These are phyloP conservation scores for Lanzia echinophila DNA, from an alignment of 2,329 filamentous ascomycete genomes.

Conservation along the genomic window DNA sequence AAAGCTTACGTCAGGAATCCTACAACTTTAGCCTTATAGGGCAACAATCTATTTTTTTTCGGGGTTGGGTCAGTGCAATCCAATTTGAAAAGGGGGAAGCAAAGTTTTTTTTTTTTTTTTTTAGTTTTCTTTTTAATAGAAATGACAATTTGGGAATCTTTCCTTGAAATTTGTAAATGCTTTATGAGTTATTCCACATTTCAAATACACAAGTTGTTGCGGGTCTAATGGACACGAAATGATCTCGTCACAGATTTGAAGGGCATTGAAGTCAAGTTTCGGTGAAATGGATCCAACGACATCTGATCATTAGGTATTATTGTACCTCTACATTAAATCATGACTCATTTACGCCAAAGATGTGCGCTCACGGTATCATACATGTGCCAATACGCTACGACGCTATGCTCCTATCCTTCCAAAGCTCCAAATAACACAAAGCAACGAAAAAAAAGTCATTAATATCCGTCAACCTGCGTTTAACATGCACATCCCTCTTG, in stretches of 20 bases:
- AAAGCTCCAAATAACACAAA: slow-evolving; percentile 24
- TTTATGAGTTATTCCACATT: background rate
- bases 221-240: background rate
- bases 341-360: slow-evolving; percentile 12
- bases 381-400: slow-evolving; percentile 25
- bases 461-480: slow-evolving; percentile 11
- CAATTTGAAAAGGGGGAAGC: background rate
- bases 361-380: slow-evolving; percentile 26
- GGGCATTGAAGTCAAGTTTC: no score
- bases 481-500: slow-evolving; percentile 71
- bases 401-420: slow-evolving; percentile 30
- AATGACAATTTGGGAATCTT: no score
- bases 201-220: background rate
- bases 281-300: background rate
- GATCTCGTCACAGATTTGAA: no score
- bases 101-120: no score
- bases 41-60: no score
- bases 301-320: slow-evolving; percentile 1
- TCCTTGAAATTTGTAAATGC: no score
- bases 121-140: background rate
- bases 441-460: slow-evolving; percentile 16
- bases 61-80: background rate
- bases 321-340: slow-evolving; percentile 5
- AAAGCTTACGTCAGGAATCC: background rate
- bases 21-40: no score